Base-by-base conservation (phyloP, 352 stramenopile species). In the Achlya hypogyna region DNA sequence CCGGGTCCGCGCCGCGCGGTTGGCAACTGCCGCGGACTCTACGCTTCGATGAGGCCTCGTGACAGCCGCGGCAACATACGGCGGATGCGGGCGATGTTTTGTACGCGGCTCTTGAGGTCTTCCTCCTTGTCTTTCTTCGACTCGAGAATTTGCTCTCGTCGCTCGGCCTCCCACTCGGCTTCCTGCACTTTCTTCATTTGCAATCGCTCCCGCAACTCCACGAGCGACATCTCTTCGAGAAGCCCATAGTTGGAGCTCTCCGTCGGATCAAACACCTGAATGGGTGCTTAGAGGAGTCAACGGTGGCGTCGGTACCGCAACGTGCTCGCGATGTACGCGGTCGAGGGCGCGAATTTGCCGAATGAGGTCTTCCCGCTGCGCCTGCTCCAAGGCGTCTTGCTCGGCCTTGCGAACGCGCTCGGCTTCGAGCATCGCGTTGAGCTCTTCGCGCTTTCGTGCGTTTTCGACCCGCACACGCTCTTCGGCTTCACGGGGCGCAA, bases 201-300 rank as follows among this genome's bases (percentile, higher is more conserved):
- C n/a, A 97, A 71, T 1, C 90, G 79, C 60, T 93, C 88, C 14
- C 77, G 74, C 0, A 93, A 75, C 58, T 98, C 91, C 0, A 87
- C 72, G 4, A 97, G 75, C 16, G 84, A 96, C 91, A 98, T 97
- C 65, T 97, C 91, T 22, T 96, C 83, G 12, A 98, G 75, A 4
- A 98, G 51, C 0, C 89, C 89, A 20, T 96, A 73, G 35, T 95
- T 85, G 20, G 78, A 75, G 16, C 78, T 95, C 69, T 93, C 83
- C 2, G 91, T 96, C 0, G 91, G 90, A 67, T 98, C 89, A 63
- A 98, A 98, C 22, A 95, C 63, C 53, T 78, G 77, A 5, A 6
- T 2, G 14, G 18, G 0, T 25, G 16, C 31, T 42, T 0, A n/a
- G 29, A 1, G 14, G 6, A 42, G 22, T 63, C 20, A 14, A 6